phyloP scores from a whole-genome alignment of 306 rosid species.

The Quercus cerris region DNA sequence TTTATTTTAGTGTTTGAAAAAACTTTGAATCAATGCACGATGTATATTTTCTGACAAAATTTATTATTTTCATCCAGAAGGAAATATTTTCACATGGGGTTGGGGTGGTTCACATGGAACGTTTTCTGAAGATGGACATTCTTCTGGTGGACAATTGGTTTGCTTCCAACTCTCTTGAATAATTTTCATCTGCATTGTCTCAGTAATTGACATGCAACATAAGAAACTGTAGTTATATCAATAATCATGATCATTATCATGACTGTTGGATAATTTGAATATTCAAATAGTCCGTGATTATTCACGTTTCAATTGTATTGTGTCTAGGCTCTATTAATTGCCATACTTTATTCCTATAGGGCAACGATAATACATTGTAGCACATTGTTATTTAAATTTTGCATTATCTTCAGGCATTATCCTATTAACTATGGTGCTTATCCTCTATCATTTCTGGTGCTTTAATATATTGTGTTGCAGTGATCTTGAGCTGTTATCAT shows the following conservation, averaged over 20 bases:
- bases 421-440: background rate
- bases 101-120: slow-evolving; percentile 99
- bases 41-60: background rate
- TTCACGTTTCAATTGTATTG: background rate
- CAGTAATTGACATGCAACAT: background rate
- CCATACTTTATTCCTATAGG: background rate
- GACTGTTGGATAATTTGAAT: background rate
- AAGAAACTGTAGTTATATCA: background rate
- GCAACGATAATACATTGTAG: background rate
- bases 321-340: background rate
- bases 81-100: slow-evolving; percentile 89
- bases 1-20: background rate
- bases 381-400: background rate
- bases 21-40: background rate
- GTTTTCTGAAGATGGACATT: slow-evolving; percentile 74
- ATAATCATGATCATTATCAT: background rate
- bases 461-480: background rate
- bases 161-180: slow-evolving; percentile 31
- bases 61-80: slow-evolving; percentile 46
- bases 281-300: background rate
- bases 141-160: slow-evolving; percentile 96
- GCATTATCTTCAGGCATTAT: background rate
- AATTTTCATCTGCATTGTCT: background rate
- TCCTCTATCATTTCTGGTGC: background rate
- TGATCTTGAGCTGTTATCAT: background rate